Conservation (phyloP, 2,329 filamentous ascomycete genomes). For the Diaporthe sp. region DNA sequence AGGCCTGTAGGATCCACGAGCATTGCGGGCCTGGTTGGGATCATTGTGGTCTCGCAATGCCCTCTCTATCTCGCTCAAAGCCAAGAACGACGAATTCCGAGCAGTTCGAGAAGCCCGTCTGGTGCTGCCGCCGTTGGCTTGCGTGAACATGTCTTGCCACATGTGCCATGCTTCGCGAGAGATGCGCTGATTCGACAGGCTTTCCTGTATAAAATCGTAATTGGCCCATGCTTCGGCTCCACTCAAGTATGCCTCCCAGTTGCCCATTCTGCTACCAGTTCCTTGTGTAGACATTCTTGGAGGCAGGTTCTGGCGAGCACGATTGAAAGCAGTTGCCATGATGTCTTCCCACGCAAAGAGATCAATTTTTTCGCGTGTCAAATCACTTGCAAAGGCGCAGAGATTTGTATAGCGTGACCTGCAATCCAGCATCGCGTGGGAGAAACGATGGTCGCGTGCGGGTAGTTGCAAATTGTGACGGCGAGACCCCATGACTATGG, state of each 20-base stretch:
- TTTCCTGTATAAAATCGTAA: not conserved
- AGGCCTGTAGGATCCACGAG: not conserved
- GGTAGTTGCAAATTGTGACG: not conserved
- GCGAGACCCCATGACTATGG: too few relatives aligned
- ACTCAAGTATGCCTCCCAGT: not conserved
- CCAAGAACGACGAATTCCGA: not conserved
- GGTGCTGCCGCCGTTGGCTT: not conserved
- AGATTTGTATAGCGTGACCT: not conserved
- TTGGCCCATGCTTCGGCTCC: constrained; percentile 7
- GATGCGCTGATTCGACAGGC: not conserved
- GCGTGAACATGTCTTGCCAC: not conserved
- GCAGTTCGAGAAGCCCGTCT: not conserved
- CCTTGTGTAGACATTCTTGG: not conserved
- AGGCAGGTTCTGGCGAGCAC: not conserved
- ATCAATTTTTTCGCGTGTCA: not conserved
- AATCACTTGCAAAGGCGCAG: not conserved
- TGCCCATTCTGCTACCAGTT: not conserved
- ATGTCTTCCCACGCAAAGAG: not conserved
- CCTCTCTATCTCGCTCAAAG: not conserved
- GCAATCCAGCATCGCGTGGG: not conserved
- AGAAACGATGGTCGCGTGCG: not conserved
- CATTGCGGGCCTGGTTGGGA: not conserved
- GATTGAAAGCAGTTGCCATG: not conserved
- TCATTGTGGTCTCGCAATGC: not conserved
- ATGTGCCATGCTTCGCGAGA: not conserved